Evolutionary conservation across 2,329 filamentous ascomycete genomes (phyloP).

Genomic region (Colletotrichum limetticola): DNA sequence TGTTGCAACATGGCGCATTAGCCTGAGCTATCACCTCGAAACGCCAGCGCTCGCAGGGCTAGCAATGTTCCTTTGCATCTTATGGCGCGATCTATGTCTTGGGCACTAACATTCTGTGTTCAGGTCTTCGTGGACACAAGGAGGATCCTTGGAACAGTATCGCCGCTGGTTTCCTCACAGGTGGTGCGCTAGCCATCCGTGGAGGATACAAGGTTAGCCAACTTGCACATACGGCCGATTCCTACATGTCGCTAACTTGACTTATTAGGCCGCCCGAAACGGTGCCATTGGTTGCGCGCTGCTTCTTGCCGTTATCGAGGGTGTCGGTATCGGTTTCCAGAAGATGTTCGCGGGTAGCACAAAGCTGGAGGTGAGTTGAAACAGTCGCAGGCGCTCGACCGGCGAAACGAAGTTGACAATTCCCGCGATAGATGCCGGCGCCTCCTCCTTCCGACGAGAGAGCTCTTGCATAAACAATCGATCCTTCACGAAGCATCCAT

Average conservation of each 20-base stretch:
- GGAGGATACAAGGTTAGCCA: conserved; percentile 76
- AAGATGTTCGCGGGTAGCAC: conserved; percentile 93
- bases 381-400: background rate
- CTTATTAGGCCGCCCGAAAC: conserved; percentile 77
- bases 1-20: background rate
- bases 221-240: background rate
- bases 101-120: background rate
- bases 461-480: conserved; percentile 44
- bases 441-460: conserved; percentile 46
- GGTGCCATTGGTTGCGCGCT: conserved; percentile 96
- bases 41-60: too few species aligned
- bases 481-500: background rate
- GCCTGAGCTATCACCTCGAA: background rate
- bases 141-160: conserved; percentile 93
- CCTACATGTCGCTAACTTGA: background rate
- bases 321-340: conserved; percentile 95
- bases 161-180: conserved; percentile 96
- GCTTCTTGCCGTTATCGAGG: conserved; percentile 84
- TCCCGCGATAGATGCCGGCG: conserved; percentile 39
- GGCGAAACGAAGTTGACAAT: conserved; percentile 26
- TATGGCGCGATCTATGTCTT: background rate
- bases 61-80: background rate
- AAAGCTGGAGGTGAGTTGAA: conserved; percentile 74
- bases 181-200: conserved; percentile 89
- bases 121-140: conserved; percentile 73